A percentile compares a stretch with the other conserved stretches of the same genome.
Conservation (phyloP, 257 asterid genomes). For the Schizonepeta tenuifolia region DNA sequence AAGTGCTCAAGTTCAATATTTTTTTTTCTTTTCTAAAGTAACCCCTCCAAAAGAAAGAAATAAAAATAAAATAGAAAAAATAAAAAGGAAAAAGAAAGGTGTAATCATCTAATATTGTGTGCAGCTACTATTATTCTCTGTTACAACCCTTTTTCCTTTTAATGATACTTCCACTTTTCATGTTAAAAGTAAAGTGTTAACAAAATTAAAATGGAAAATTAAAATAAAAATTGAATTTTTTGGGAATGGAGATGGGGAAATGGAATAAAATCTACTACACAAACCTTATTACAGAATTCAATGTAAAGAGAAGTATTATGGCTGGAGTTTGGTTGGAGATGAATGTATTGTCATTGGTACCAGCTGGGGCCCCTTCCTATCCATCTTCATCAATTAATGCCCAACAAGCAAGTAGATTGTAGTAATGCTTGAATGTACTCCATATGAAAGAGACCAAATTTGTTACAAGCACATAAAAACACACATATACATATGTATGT, state of each 20-base stretch:
- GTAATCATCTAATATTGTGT: conserved; percentile 27
- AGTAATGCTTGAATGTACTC: conserved; percentile 25
- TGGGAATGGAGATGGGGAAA: conserved; percentile 22
- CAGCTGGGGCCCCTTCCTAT: neutral
- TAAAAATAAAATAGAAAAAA: neutral
- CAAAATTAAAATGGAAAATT: too few relatives aligned
- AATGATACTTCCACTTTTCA: conserved; percentile 28
- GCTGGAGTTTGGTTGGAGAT: conserved; percentile 32
- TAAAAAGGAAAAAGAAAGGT: neutral
- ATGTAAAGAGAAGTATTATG: conserved; percentile 28
- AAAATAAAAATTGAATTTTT: conserved; percentile 12
- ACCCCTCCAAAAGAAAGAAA: neutral
- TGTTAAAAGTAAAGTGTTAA: neutral
- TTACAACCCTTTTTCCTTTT: conserved; percentile 28
- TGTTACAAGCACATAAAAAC: neutral
- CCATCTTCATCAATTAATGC: conserved; percentile 41
- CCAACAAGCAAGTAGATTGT: conserved; percentile 30
- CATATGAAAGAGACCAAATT: conserved; percentile 17
- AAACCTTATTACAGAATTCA: conserved; percentile 30
- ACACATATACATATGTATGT: neutral
- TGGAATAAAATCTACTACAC: conserved; percentile 24
- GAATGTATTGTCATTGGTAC: conserved; percentile 9
- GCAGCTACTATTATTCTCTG: conserved; percentile 36
- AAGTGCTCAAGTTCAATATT: neutral
- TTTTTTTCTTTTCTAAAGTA: neutral